Conservation (phyloP, 2,329 filamentous ascomycete species). For the Cercospora sojina region DNA sequence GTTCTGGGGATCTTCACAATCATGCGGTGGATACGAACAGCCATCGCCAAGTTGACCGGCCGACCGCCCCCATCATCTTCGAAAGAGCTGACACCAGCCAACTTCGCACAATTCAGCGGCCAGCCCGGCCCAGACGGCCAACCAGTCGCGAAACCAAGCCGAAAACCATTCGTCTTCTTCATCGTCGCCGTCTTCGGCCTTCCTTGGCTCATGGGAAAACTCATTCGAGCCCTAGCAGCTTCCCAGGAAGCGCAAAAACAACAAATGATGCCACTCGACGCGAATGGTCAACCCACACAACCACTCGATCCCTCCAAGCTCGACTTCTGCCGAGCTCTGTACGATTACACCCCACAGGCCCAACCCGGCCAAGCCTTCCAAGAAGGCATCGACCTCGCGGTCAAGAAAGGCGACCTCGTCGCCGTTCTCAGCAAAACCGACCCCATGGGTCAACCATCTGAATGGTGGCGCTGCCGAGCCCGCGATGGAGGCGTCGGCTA, state of each 20-base stretch:
- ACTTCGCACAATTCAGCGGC: conserved; percentile 86
- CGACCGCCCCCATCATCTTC: conserved; percentile 86
- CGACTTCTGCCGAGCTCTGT: conserved; percentile 92
- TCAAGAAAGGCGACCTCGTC: conserved; percentile 93
- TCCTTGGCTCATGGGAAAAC: conserved; percentile 94
- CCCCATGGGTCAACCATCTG: conserved; percentile 83
- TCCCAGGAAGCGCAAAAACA: conserved; percentile 80
- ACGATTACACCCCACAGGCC: conserved; percentile 85
- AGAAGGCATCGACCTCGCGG: conserved; percentile 79
- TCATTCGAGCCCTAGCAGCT: conserved; percentile 80
- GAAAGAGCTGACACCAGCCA: conserved; percentile 80
- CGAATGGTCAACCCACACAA: conserved; percentile 46
- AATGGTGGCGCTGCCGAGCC: conserved; percentile 96
- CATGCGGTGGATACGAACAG: conserved; percentile 88
- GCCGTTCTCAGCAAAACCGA: conserved; percentile 91
- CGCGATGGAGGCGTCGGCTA: conserved; percentile 90
- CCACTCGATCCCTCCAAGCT: conserved; percentile 83
- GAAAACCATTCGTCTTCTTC: conserved; percentile 96
- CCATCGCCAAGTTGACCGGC: conserved; percentile 89
- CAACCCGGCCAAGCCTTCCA: conserved; percentile 46
- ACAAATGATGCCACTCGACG: conserved; percentile 51
- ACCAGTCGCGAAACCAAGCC: conserved; percentile 69
- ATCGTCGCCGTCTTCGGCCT: conserved; percentile 90
- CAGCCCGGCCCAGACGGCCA: conserved; percentile 62
- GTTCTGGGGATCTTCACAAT: conserved; percentile 93